Base-by-base conservation (phyloP, 2,329 filamentous ascomycete genomes). In the Xylariales sp. region DNA sequence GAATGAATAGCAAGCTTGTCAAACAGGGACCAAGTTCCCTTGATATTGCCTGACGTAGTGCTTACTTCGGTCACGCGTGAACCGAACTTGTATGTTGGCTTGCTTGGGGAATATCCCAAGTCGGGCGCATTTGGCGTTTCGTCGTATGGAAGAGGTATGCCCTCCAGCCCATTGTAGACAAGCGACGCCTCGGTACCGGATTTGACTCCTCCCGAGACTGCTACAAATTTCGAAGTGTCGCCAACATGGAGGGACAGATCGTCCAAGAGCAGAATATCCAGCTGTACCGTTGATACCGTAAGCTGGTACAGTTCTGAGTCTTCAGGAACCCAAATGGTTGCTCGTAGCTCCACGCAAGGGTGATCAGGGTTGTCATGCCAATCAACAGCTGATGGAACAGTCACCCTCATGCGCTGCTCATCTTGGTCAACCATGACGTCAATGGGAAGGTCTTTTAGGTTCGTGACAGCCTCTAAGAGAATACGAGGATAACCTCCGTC, bases 11-110 rank as follows among this genome's bases (percentile, higher is more conserved):
- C 55, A 11, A 78, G 62, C 20, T 63, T 53, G 47, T 76, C 69
- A 50, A 67, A 70, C 2, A 78, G 57, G 1, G 74, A 70, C 59
- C 70, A 76, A 52, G 62, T 65, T 20, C 74, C 74, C 12, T 42
- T 41, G 43, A 78, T 65, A 12, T 53, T 34, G 6, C 69, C 69
- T 2, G 69, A 63, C 3, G 63, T 61, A 14, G 72, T 70, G 18
- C 52, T 46, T 12, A 70, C 59, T 19, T 59, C 50, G 39, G 72
- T 64, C 34, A 61, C 48, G 21, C 68, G 62, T 1, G 67, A 66
- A 38, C 64, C 53, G 31, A 78, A 54, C 6, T 47, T 44, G 52
- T 69, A 75, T 1, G 63, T 56, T 7, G 50, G 37, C 4, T 53
- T 56, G 0, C 57, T 50, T 4, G 53, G 52, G 11, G 49, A 17